Conservation (phyloP, 257 asterid species). For the Solanum appendiculatum region DNA sequence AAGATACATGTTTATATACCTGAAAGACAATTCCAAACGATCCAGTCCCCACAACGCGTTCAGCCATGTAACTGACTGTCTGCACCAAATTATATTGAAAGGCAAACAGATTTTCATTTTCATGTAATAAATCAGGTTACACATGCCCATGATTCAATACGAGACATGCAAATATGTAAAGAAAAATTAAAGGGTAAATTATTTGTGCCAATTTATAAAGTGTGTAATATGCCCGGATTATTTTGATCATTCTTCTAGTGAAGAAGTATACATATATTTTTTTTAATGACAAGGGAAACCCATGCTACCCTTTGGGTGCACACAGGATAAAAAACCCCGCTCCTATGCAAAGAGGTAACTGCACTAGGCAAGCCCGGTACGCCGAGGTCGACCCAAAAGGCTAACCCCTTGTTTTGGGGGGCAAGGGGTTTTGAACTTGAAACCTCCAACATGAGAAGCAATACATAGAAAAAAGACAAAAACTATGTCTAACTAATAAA, state of each 20-base stretch:
- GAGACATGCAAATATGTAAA: not conserved
- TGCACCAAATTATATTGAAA: constrained; percentile 7
- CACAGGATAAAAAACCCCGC: not conserved
- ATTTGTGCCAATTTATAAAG: not conserved
- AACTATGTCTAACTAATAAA: not conserved
- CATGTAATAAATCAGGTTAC: not conserved
- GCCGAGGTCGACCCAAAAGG: not conserved
- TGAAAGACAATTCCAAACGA: constrained; percentile 43
- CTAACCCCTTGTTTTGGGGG: not conserved
- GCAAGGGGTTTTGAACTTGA: not conserved
- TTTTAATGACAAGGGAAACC: not conserved
- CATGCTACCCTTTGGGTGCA: not conserved
- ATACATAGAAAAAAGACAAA: not conserved
- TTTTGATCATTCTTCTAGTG: not conserved
- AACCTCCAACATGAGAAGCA: not conserved
- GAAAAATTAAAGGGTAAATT: not conserved
- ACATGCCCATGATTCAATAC: not conserved
- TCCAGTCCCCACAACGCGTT: constrained; percentile 52
- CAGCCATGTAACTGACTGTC: constrained; percentile 58
- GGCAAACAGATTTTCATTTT: not conserved
- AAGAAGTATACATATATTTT: not conserved
- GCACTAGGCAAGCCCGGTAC: not conserved
- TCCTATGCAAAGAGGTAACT: not conserved
- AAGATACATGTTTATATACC: not conserved
- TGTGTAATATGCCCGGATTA: not conserved